Evolutionary conservation across 345 rosid genomes (phyloP), one percentile per base, ranked within the genome.

Genomic region (Toxicodendron radicans): DNA sequence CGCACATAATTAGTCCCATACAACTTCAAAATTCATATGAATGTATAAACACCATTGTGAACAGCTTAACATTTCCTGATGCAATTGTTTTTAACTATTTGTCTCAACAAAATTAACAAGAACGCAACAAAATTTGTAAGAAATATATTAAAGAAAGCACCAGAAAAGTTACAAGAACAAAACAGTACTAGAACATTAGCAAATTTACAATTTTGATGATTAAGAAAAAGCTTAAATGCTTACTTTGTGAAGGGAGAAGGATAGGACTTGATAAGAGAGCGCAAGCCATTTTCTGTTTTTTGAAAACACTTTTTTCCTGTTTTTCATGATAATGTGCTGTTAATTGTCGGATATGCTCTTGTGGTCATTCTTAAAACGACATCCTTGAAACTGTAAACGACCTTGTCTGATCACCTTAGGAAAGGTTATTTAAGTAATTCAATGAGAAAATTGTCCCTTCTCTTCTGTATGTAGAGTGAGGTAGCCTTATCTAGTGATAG

Each of bases 401-500:
- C 27, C 45, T 10, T 11, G 48, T 27, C 27, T 60, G 23, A 24
- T 63, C 41, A 14, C n/a, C 65, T 38, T 65, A 17, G 27, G 1
- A 4, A 74, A 83, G 90, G 88, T 68, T 65, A 77, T 60, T 79
- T 75, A 21, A 4, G 83, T 78, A 75, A 83, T 20, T 21, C 33
- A 24, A 17, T 1, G 9, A 51, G 43, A 46, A 5, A 10, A 7
- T 14, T 48, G 45, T 62, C 76, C 32, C 30, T 9, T 56, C 17
- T 66, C 21, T 11, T 56, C 21, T 62, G 18, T 12, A 0, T 27
- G 41, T 8, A 8, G 17, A 12, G 30, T 12, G 68, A 72, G 52
- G 7, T 57, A 17, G 82, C 86, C 90, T 86, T 87, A 87, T 87
- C 91, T 70, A 8, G 53, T 61, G 14, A 6, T 14, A n/a, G 52